phyloP scores from a whole-genome alignment of 306 rosid species.

The Castanea crenata region DNA sequence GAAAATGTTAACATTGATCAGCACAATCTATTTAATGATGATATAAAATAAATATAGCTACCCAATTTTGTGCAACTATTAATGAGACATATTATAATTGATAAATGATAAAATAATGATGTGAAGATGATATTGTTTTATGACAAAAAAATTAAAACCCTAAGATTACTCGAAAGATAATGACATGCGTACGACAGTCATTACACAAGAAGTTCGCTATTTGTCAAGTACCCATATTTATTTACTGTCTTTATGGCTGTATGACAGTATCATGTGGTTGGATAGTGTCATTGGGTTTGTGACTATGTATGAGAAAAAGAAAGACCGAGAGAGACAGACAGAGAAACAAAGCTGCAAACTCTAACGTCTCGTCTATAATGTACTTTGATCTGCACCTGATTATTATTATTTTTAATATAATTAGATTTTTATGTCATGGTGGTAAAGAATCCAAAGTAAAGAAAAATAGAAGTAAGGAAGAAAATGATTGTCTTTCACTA shows the following conservation, averaged over 20 bases:
- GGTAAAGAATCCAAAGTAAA: conserved; percentile 32
- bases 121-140: too few species aligned
- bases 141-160: too few species aligned
- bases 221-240: conserved; percentile 21
- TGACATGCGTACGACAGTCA: background rate
- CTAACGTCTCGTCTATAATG: conserved; percentile 44
- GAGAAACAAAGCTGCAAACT: conserved; percentile 49
- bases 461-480: background rate
- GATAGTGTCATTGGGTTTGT: conserved; percentile 26
- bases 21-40: too few species aligned
- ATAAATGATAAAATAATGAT: too few species aligned
- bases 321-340: conserved; percentile 19
- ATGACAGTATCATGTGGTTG: conserved; percentile 36
- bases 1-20: too few species aligned
- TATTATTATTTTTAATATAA: background rate
- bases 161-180: background rate
- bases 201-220: conserved; percentile 17
- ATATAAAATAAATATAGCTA: too few species aligned
- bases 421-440: conserved; percentile 45
- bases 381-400: conserved; percentile 41
- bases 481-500: conserved; percentile 35
- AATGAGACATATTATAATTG: too few species aligned
- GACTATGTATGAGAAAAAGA: conserved; percentile 30
- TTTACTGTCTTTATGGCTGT: conserved; percentile 31
- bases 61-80: too few species aligned